A percentile compares a stretch with the other conserved stretches of the same genome.
phyloP scores from a whole-genome alignment of 805 yeast species.

The Zygosaccharomyces kombuchaensis region DNA sequence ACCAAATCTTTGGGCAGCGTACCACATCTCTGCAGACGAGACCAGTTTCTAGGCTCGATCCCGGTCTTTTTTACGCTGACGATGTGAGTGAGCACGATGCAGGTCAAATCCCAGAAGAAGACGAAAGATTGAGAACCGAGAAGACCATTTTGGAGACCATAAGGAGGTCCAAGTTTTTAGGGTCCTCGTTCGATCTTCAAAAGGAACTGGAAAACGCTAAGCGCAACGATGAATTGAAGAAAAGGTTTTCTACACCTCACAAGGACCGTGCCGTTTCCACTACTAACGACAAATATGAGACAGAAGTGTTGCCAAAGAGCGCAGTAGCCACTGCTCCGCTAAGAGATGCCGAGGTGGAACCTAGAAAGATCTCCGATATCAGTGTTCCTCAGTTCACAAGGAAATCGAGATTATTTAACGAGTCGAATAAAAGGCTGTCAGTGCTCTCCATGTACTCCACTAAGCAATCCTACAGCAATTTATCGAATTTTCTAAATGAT shows the following conservation, averaged over 20 bases:
- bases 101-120: constrained; percentile 22
- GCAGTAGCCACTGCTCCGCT: constrained; percentile 26
- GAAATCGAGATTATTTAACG: constrained; percentile 57
- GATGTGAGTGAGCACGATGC: constrained; percentile 16
- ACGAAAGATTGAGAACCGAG: constrained; percentile 25
- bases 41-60: constrained; percentile 43
- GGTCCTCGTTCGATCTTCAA: constrained; percentile 38
- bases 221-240: constrained; percentile 10
- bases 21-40: constrained; percentile 39
- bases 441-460: constrained; percentile 71
- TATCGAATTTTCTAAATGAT: constrained; percentile 42
- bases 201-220: constrained; percentile 28
- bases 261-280: constrained; percentile 14
- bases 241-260: constrained; percentile 5
- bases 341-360: constrained; percentile 32
- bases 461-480: constrained; percentile 56
- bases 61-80: constrained; percentile 35
- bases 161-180: constrained; percentile 42
- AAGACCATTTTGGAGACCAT: constrained; percentile 39
- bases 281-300: constrained; percentile 17
- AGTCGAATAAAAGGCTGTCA: constrained; percentile 61
- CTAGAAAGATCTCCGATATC: constrained; percentile 56
- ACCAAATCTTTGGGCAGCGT: constrained; percentile 34
- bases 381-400: constrained; percentile 68
- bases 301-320: constrained; percentile 27